Evolutionary conservation across 2,329 filamentous ascomycete genomes (phyloP).

Genomic region (Didymella pinodella): DNA sequence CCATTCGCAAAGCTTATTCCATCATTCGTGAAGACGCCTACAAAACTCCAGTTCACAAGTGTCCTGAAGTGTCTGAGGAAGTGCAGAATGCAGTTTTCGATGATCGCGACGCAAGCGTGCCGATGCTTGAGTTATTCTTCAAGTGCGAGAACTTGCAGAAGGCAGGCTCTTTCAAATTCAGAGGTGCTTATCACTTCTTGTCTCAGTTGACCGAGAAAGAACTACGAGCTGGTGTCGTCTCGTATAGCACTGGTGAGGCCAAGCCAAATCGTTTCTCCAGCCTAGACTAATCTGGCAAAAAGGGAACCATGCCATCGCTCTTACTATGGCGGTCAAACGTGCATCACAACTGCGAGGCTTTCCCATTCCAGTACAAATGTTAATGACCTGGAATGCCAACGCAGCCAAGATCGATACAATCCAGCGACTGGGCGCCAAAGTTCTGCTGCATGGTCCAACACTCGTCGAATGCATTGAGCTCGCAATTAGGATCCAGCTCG

Average conservation of each 20-base stretch:
- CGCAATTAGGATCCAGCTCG: not conserved
- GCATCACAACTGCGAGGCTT: slow-evolving; percentile 3
- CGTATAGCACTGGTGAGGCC: slow-evolving; percentile 4
- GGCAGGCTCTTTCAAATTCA: slow-evolving; percentile 6
- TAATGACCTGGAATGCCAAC: slow-evolving; percentile 6
- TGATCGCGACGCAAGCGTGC: not conserved
- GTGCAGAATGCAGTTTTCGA: slow-evolving; percentile 3
- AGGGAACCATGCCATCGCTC: slow-evolving; percentile 5
- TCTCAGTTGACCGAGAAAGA: slow-evolving; percentile 1
- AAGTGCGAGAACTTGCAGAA: slow-evolving; percentile 7
- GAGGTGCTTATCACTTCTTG: slow-evolving; percentile 5
- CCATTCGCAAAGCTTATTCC: slow-evolving; percentile 1
- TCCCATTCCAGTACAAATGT: slow-evolving; percentile 1
- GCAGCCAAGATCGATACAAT: slow-evolving; percentile 6
- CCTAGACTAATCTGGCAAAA: not conserved
- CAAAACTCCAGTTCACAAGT: slow-evolving; percentile 1
- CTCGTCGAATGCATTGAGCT: slow-evolving; percentile 5
- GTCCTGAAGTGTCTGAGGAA: not conserved
- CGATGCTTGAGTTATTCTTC: slow-evolving; percentile 6
- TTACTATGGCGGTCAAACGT: slow-evolving; percentile 4
- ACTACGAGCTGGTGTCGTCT: slow-evolving; percentile 3
- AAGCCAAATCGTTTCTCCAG: not conserved
- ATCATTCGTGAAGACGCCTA: not conserved
- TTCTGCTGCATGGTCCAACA: slow-evolving; percentile 3
- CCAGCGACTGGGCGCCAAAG: not conserved